Evolutionary conservation across 805 yeast genomes (phyloP).

Genomic region (Zygotorulaspora danielsina): DNA sequence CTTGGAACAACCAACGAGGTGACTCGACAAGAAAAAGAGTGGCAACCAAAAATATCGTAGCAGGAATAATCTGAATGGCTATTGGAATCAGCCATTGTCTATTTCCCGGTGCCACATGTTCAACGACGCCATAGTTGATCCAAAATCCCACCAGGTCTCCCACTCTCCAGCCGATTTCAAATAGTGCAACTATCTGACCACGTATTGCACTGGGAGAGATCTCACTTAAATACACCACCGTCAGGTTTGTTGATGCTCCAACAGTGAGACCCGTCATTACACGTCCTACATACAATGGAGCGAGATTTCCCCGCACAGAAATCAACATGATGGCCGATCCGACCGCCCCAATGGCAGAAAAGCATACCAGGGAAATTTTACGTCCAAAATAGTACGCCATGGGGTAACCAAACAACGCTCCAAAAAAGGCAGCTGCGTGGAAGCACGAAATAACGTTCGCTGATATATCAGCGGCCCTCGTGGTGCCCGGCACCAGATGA

Average conservation of each 20-base stretch:
- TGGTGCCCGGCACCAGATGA: constrained; percentile 37
- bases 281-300: constrained; percentile 51
- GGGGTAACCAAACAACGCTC: constrained; percentile 43
- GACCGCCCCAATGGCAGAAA: constrained; percentile 41
- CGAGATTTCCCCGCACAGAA: constrained; percentile 38
- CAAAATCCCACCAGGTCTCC: constrained; percentile 48
- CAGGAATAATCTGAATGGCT: constrained; percentile 45
- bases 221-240: constrained; percentile 47
- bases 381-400: constrained; percentile 42
- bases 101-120: constrained; percentile 31
- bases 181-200: constrained; percentile 44
- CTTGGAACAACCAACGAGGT: constrained; percentile 42
- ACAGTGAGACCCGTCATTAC: constrained; percentile 50
- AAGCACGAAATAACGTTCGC: constrained; percentile 47
- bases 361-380: constrained; percentile 37
- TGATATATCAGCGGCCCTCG: constrained; percentile 28
- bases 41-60: constrained; percentile 41
- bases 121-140: constrained; percentile 46
- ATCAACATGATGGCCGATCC: constrained; percentile 43
- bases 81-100: constrained; percentile 48
- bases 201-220: constrained; percentile 43
- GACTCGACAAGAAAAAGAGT: constrained; percentile 42
- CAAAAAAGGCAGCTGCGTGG: constrained; percentile 52
- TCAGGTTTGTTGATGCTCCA: constrained; percentile 48
- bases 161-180: constrained; percentile 48